phyloP scores from a whole-genome alignment of 768 basidiomycete genomes.

The Hemileccinum impolitum region DNA sequence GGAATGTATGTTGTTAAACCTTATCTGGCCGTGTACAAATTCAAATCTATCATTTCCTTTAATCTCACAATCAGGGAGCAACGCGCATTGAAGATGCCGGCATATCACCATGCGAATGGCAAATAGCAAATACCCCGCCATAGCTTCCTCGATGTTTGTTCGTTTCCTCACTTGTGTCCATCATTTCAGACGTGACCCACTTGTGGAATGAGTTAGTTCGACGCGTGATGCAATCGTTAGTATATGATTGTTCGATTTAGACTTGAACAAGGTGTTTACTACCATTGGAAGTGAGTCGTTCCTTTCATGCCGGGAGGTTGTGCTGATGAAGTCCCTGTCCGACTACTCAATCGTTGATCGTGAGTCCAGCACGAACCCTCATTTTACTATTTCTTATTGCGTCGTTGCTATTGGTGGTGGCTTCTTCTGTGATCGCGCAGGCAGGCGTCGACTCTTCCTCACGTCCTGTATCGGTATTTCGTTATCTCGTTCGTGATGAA shows the following conservation, averaged over 20 bases:
- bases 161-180: background rate
- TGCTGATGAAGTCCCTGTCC: slow-evolving; percentile 30
- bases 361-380: slow-evolving; percentile 16
- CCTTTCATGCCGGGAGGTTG: background rate
- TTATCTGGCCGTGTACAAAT: too few species aligned
- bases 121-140: slow-evolving; percentile 30
- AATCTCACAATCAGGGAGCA: slow-evolving; percentile 22
- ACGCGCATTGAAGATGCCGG: slow-evolving; percentile 34
- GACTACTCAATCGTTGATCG: slow-evolving; percentile 41
- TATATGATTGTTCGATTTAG: slow-evolving; percentile 10
- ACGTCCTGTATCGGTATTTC: slow-evolving; percentile 41
- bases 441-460: slow-evolving; percentile 50
- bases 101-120: slow-evolving; percentile 41
- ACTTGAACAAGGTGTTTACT: slow-evolving; percentile 53
- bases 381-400: background rate
- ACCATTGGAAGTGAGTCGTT: slow-evolving; percentile 44
- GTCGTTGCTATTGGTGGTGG: slow-evolving; percentile 44
- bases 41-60: background rate
- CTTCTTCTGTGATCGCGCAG: slow-evolving; percentile 46
- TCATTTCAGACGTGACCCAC: slow-evolving; percentile 20
- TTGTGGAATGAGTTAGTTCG: slow-evolving; percentile 50
- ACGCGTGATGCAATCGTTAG: background rate
- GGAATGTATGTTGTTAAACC: slow-evolving; percentile 22
- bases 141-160: background rate
- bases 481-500: slow-evolving; percentile 13